Conservation (phyloP, 2,329 filamentous ascomycete genomes). For the Colletotrichum paranaense region DNA sequence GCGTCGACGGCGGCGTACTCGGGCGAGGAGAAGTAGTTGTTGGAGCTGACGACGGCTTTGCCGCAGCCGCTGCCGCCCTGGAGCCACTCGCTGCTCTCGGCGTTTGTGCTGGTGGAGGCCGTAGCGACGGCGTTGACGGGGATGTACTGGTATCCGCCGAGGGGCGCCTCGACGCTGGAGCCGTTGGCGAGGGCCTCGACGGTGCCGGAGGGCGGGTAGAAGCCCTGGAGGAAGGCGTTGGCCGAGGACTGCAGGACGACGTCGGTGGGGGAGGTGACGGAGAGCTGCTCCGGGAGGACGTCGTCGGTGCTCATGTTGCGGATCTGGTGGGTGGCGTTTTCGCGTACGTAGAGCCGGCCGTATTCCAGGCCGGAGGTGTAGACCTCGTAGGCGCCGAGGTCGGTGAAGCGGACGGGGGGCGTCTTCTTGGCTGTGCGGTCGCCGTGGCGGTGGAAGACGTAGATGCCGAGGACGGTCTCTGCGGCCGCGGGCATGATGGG, state of each 20-base stretch:
- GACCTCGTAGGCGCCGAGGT: slow-evolving; percentile 82
- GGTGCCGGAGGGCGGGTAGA: slow-evolving; percentile 82
- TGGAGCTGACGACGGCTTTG: slow-evolving; percentile 65
- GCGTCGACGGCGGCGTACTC: slow-evolving; percentile 58
- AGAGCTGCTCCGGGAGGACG: slow-evolving; percentile 77
- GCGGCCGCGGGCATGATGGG: slow-evolving; percentile 54
- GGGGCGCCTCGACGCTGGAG: slow-evolving; percentile 71
- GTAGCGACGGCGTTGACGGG: slow-evolving; percentile 73
- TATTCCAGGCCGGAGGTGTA: slow-evolving; percentile 80
- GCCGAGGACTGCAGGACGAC: slow-evolving; percentile 85
- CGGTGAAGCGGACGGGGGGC: slow-evolving; percentile 78
- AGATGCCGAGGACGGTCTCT: slow-evolving; percentile 83
- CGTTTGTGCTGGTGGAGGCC: slow-evolving; percentile 64
- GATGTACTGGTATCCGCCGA: slow-evolving; percentile 87
- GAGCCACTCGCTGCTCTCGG: slow-evolving; percentile 68
- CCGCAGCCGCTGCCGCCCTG: slow-evolving; percentile 68
- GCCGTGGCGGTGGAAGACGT: slow-evolving; percentile 91
- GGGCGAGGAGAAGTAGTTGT: slow-evolving; percentile 61
- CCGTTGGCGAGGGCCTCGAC: slow-evolving; percentile 78
- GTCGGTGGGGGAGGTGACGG: slow-evolving; percentile 78
- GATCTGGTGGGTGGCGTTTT: slow-evolving; percentile 70
- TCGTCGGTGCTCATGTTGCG: slow-evolving; percentile 72
- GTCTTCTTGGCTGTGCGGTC: slow-evolving; percentile 85
- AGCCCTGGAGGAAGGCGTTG: slow-evolving; percentile 82
- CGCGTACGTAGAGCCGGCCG: slow-evolving; percentile 78